phyloP scores from a whole-genome alignment of 345 rosid species.

The Syzygium aromaticum region DNA sequence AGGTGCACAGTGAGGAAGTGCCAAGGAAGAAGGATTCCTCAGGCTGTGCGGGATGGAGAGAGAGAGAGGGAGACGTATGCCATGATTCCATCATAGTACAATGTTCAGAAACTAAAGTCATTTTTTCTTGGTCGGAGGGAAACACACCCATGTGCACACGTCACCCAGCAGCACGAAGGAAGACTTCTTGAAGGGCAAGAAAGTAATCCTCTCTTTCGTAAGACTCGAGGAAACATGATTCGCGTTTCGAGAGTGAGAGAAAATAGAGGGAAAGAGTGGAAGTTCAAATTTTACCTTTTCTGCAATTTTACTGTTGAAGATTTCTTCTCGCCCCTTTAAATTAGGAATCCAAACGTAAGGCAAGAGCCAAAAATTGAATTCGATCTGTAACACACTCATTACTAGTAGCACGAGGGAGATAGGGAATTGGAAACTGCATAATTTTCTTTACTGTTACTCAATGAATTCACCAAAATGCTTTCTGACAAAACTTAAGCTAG shows the following conservation, averaged over 20 bases:
- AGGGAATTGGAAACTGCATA: background rate
- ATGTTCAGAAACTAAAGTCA: background rate
- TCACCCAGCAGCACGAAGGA: background rate
- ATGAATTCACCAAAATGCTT: background rate
- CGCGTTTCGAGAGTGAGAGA: background rate
- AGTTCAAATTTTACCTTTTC: background rate
- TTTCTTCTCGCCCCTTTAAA: background rate
- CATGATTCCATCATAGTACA: background rate
- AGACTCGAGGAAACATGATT: background rate
- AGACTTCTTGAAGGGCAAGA: background rate
- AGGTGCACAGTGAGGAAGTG: background rate
- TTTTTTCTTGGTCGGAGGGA: background rate
- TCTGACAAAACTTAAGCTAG: background rate
- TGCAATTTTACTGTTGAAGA: background rate
- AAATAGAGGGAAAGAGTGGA: background rate
- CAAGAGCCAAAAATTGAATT: background rate
- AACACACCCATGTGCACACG: background rate
- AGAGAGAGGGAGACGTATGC: background rate
- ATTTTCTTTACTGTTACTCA: background rate
- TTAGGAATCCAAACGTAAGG: background rate
- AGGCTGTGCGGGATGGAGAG: background rate
- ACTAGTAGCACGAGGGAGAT: background rate
- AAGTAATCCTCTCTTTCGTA: background rate
- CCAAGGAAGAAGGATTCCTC: background rate
- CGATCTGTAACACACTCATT: background rate